These are phyloP conservation scores for Lactarius tabidus DNA, from an alignment of 768 basidiomycete species.

Conservation along the genomic window DNA sequence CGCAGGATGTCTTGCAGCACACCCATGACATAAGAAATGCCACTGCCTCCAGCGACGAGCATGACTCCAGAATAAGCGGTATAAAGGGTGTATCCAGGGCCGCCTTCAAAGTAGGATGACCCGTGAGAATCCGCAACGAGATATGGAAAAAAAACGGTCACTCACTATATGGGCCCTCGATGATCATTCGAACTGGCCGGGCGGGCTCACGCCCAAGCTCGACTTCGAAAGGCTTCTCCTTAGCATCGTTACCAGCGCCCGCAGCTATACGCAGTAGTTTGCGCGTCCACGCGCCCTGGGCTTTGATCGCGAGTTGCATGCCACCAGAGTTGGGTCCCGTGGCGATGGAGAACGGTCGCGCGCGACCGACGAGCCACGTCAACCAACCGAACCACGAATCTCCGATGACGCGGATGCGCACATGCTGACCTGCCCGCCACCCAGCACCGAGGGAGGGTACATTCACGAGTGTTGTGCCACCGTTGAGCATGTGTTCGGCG, in stretches of 20 bases:
- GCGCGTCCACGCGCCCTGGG: slow-evolving; percentile 47
- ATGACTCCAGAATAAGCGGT: slow-evolving; percentile 49
- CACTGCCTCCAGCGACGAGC: slow-evolving; percentile 57
- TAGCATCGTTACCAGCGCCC: slow-evolving; percentile 32
- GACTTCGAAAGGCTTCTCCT: slow-evolving; percentile 20
- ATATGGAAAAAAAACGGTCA: neutral
- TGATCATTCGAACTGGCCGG: slow-evolving; percentile 36
- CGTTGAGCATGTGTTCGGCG: slow-evolving; percentile 40
- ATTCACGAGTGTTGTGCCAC: slow-evolving; percentile 44
- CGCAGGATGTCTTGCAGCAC: slow-evolving; percentile 50
- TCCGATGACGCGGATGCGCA: slow-evolving; percentile 46
- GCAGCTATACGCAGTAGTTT: slow-evolving; percentile 37
- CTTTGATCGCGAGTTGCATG: slow-evolving; percentile 48
- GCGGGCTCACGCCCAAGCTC: slow-evolving; percentile 7
- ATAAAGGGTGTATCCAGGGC: slow-evolving; percentile 44
- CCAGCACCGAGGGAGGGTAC: slow-evolving; percentile 44
- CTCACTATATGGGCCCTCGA: slow-evolving; percentile 55
- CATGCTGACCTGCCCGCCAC: slow-evolving; percentile 60
- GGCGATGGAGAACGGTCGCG: slow-evolving; percentile 44
- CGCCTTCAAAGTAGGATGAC: slow-evolving; percentile 31
- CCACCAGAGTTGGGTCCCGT: slow-evolving; percentile 41
- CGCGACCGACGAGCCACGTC: slow-evolving; percentile 16
- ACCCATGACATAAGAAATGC: slow-evolving; percentile 52
- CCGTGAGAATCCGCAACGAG: slow-evolving; percentile 13
- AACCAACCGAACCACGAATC: slow-evolving; percentile 38